Percentiles rank a stretch among this genome's conserved stretches.
Evolutionary conservation across 371 early-diverging fungal species (phyloP).

Genomic region (Homolaphlyctis polyrhiza): DNA sequence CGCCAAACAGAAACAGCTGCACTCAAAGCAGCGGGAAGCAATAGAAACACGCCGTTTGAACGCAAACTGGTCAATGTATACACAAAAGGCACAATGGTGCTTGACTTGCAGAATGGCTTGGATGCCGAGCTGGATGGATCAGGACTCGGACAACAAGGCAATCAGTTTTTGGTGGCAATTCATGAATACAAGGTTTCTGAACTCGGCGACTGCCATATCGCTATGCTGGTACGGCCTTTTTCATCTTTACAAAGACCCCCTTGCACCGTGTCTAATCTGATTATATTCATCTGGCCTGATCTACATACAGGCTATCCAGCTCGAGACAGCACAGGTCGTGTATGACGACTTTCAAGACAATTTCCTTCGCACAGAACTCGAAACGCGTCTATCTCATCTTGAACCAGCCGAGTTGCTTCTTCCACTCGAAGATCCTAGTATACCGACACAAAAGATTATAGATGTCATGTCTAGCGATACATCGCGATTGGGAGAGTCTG

Average conservation of each 20-base stretch:
- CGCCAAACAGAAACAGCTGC: slow-evolving; percentile 85
- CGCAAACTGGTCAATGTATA: slow-evolving; percentile 69
- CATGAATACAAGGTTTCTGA: slow-evolving; percentile 22
- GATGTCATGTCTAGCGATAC: not conserved
- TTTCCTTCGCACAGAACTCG: slow-evolving; percentile 64
- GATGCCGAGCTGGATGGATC: slow-evolving; percentile 3
- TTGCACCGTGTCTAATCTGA: too few relatives aligned
- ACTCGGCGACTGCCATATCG: slow-evolving; percentile 31
- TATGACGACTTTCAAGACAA: slow-evolving; percentile 73
- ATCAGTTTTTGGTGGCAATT: not conserved
- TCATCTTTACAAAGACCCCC: not conserved
- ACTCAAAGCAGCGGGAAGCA: slow-evolving; percentile 68
- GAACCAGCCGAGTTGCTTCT: slow-evolving; percentile 72
- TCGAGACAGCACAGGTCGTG: slow-evolving; percentile 67
- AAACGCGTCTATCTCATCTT: slow-evolving; percentile 71
- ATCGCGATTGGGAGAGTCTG: not conserved
- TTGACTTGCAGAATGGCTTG: slow-evolving; percentile 44
- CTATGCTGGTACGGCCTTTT: slow-evolving; percentile 15
- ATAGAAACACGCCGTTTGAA: slow-evolving; percentile 67
- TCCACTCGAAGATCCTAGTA: slow-evolving; percentile 31
- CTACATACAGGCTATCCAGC: slow-evolving; percentile 52
- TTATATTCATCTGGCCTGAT: too few relatives aligned
- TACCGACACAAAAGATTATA: slow-evolving; percentile 21
- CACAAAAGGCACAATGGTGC: slow-evolving; percentile 75
- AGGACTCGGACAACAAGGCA: not conserved